These are phyloP conservation scores for Penicillium pancosmium DNA, from an alignment of 495 filamentous ascomycete species.

Conservation along the genomic window DNA sequence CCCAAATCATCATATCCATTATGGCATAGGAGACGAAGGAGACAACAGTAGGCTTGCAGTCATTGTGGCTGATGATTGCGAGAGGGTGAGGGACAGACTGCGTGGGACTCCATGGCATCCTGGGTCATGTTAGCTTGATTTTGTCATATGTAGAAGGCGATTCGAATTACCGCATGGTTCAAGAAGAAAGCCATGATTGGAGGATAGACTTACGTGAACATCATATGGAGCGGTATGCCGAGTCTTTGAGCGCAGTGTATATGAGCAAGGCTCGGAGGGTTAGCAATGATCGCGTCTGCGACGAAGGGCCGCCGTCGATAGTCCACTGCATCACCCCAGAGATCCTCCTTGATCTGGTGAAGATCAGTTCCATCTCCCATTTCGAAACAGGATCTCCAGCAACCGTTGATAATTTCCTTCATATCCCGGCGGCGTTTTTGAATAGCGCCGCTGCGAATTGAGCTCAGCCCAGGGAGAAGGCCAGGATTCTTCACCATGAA, in stretches of 20 bases:
- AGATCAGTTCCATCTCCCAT: conserved; percentile 56
- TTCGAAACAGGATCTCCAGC: conserved; percentile 77
- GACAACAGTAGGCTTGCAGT: conserved; percentile 56
- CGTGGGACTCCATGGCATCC: conserved; percentile 66
- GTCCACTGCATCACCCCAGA: conserved; percentile 30
- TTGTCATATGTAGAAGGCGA: neutral
- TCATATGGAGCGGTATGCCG: conserved; percentile 77
- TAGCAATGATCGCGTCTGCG: conserved; percentile 82
- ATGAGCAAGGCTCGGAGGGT: conserved; percentile 82
- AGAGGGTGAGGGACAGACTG: conserved; percentile 58
- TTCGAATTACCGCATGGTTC: neutral
- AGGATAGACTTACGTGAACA: conserved; percentile 68
- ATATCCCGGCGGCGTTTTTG: conserved; percentile 65
- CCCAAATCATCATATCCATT: conserved; percentile 84
- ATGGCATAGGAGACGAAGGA: conserved; percentile 78
- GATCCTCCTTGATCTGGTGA: conserved; percentile 49
- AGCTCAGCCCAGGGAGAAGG: conserved; percentile 69
- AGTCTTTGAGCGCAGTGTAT: conserved; percentile 80
- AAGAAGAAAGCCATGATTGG: neutral
- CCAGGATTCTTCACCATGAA: conserved; percentile 90
- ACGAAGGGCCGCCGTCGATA: conserved; percentile 65
- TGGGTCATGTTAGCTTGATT: conserved; percentile 14
- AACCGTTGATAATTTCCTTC: conserved; percentile 70
- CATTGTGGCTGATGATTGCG: conserved; percentile 55
- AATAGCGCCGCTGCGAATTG: conserved; percentile 70